Base-by-base conservation (phyloP, 345 rosid genomes). In the Alliaria petiolata region DNA sequence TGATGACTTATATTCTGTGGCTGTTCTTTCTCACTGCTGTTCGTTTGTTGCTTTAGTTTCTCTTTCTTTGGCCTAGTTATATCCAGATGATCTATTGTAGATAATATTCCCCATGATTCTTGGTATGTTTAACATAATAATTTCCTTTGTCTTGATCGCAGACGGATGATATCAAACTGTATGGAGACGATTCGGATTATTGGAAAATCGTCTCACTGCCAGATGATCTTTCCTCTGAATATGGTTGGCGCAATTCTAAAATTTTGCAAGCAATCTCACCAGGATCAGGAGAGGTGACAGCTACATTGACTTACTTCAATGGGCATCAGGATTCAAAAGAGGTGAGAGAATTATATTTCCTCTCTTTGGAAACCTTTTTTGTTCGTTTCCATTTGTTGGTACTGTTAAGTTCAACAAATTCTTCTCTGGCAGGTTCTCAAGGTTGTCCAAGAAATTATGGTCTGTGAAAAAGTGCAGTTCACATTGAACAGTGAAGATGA, bases 401-500 rank as follows among this genome's bases (percentile, higher is more conserved):
- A 31, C 28, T 54, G 12, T n/a, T 26, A 38, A 56, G 57, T 39
- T 72, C 36, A 68, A 62, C 57, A 45, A 56, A n/a, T 71, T 52
- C 47, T 65, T 64, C 74, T 73, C 53, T 59, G 58, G 22, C 79
- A 90, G 96, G 91, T 86, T 78, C 89, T 87, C 67, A 86, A 80
- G 76, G 82, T 78, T 82, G 81, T 55, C 71, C 97, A 89, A 83
- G 95, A 91, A 81, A 69, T 91, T 56, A 72, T 84, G 79, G 89
- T 91, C 50, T 93, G 98, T 76, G 83, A 89, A 51, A 82, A 72
- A 83, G 91, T 93, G 68, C 82, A 75, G 61, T 84, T 93, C 74
- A 64, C 61, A 72, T 56, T 81, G 78, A 89, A 85, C 58, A 71
- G 45, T 30, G 74, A 71, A 78, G 78, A 45, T 45, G 81, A 60